Conservation (phyloP, 345 rosid genomes). For the Citrus glauca region DNA sequence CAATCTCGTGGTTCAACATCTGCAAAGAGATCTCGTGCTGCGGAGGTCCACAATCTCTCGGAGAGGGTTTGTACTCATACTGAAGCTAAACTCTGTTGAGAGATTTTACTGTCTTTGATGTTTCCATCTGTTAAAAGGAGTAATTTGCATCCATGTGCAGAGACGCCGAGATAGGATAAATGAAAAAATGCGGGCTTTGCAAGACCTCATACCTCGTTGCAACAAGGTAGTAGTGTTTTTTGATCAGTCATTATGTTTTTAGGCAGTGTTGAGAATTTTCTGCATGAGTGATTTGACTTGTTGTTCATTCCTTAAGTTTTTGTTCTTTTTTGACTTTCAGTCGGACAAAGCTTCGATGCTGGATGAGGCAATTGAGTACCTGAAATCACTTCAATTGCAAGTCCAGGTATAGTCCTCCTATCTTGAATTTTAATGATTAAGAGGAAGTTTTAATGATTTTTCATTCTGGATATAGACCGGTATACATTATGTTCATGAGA, state of each 20-base stretch:
- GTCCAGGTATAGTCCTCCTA: constrained; percentile 38
- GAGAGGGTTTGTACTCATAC: constrained; percentile 63
- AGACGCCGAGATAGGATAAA: constrained; percentile 65
- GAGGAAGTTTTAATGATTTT: neutral
- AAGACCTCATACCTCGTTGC: constrained; percentile 55
- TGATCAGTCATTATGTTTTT: neutral
- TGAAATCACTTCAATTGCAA: constrained; percentile 58
- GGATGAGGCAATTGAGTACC: constrained; percentile 57
- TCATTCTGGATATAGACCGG: neutral
- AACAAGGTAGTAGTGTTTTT: constrained; percentile 30
- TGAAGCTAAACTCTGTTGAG: neutral
- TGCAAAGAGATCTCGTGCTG: constrained; percentile 79
- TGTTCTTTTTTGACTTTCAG: constrained; percentile 21
- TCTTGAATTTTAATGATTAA: neutral
- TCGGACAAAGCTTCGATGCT: constrained; percentile 63
- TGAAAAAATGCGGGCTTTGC: constrained; percentile 63
- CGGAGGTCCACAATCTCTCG: constrained; percentile 93
- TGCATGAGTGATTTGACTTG: neutral
- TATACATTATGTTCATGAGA: neutral
- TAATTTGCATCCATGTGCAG: constrained; percentile 27
- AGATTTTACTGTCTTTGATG: neutral
- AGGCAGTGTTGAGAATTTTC: neutral
- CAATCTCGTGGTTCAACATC: constrained; percentile 57
- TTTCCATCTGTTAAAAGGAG: neutral
- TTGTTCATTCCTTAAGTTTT: neutral